phyloP scores from a whole-genome alignment of 2,329 filamentous ascomycete genomes.

The Xylariales sp. region DNA sequence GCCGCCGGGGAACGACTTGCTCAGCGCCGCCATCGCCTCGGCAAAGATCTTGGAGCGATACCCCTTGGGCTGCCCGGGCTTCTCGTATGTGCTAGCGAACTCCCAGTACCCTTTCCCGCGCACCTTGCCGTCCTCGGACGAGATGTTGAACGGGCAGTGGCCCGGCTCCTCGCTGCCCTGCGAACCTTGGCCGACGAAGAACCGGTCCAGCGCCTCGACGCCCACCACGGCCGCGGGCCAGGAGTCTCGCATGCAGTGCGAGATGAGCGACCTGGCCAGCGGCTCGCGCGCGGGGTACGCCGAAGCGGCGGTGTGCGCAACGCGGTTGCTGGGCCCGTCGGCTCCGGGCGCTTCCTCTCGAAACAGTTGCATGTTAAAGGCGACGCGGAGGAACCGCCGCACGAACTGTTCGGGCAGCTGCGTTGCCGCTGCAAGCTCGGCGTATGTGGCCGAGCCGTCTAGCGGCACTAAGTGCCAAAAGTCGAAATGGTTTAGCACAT shows the following conservation, averaged over 20 bases:
- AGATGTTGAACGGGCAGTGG: too few relatives aligned
- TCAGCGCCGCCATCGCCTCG: slow-evolving; percentile 32
- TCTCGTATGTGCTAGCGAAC: too few relatives aligned
- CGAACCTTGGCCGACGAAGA: slow-evolving; percentile 22
- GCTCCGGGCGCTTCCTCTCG: slow-evolving; percentile 19
- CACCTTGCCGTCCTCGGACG: too few relatives aligned
- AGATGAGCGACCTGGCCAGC: slow-evolving; percentile 29
- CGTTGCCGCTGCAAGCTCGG: slow-evolving; percentile 31
- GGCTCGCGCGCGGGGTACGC: slow-evolving; percentile 27
- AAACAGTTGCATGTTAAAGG: slow-evolving; percentile 33
- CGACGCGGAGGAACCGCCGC: slow-evolving; percentile 32
- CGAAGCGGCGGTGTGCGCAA: slow-evolving; percentile 32
- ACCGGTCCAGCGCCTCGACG: slow-evolving; percentile 26
- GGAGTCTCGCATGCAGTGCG: slow-evolving; percentile 30
- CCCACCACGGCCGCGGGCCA: slow-evolving; percentile 30
- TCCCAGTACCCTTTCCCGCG: too few relatives aligned
- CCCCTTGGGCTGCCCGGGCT: too few relatives aligned
- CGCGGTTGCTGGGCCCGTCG: too few relatives aligned
- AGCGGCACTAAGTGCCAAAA: slow-evolving; percentile 48
- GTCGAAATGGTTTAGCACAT: slow-evolving; percentile 46
- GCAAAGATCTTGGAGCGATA: slow-evolving; percentile 34
- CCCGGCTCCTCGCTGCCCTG: too few relatives aligned
- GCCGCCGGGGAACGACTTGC: slow-evolving; percentile 33
- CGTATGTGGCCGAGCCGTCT: slow-evolving; percentile 36
- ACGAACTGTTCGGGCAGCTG: slow-evolving; percentile 34